phyloP scores from a whole-genome alignment of 768 basidiomycete genomes.

The Rhizopogon sp. region DNA sequence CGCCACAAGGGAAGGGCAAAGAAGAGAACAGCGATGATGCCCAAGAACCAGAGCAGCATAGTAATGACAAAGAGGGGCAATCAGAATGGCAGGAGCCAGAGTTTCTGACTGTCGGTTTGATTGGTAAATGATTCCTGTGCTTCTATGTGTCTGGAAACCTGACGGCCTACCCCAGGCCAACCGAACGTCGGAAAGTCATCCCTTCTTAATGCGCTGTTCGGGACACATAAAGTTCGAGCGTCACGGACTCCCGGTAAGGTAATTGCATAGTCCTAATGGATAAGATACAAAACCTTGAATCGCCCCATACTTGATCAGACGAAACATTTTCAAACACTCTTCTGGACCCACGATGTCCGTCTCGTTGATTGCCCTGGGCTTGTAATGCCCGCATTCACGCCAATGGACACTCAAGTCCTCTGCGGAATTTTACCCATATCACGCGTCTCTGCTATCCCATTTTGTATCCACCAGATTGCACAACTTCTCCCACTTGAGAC shows the following conservation, averaged over 20 bases:
- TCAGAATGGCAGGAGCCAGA: constrained; percentile 38
- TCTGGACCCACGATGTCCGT: constrained; percentile 80
- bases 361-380: constrained; percentile 95
- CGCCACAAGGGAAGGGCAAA: constrained; percentile 24
- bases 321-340: constrained; percentile 93
- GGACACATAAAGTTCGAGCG: constrained; percentile 68
- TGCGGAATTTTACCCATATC: constrained; percentile 75
- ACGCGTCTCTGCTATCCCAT: constrained; percentile 76
- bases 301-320: constrained; percentile 43
- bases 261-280: not conserved
- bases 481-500: constrained; percentile 73
- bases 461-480: constrained; percentile 71
- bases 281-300: not conserved
- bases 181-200: constrained; percentile 97
- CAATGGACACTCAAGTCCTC: constrained; percentile 77
- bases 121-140: constrained; percentile 41
- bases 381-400: constrained; percentile 80
- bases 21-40: constrained; percentile 9
- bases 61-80: constrained; percentile 11
- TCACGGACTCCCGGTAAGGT: constrained; percentile 88
- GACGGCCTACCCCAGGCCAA: constrained; percentile 48
- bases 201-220: constrained; percentile 87
- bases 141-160: not conserved
- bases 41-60: constrained; percentile 21
- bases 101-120: constrained; percentile 74